Conservation (phyloP, 2,329 filamentous ascomycete genomes). For the Scedosporium apiospermum region DNA sequence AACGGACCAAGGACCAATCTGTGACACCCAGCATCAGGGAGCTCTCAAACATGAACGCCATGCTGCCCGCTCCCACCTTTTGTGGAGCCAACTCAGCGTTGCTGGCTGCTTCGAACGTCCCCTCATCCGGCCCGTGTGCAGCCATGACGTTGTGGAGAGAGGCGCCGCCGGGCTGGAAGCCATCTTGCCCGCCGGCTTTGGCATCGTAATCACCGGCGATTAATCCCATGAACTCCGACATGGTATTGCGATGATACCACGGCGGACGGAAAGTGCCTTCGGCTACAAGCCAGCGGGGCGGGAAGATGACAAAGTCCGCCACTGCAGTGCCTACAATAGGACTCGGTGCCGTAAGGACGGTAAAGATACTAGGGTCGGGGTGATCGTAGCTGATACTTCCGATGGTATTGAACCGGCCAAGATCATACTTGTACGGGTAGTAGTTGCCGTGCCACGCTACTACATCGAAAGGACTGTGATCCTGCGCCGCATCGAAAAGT, state of each 20-base stretch:
- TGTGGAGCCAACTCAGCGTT: constrained; percentile 26
- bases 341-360: constrained; percentile 52
- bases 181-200: constrained; percentile 13
- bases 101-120: constrained; percentile 32
- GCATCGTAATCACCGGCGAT: constrained; percentile 26
- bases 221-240: constrained; percentile 47
- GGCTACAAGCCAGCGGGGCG: constrained; percentile 54
- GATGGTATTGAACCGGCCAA: constrained; percentile 48
- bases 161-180: constrained; percentile 31
- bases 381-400: constrained; percentile 53
- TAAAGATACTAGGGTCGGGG: constrained; percentile 57
- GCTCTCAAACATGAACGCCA: constrained; percentile 39
- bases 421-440: constrained; percentile 48
- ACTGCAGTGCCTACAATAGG: constrained; percentile 41
- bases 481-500: constrained; percentile 50
- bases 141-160: constrained; percentile 47
- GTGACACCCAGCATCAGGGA: constrained; percentile 27
- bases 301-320: constrained; percentile 59
- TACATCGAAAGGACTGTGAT: constrained; percentile 61
- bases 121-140: constrained; percentile 38
- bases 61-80: constrained; percentile 29
- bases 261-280: constrained; percentile 54
- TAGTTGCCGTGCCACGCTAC: constrained; percentile 66
- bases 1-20: not conserved
- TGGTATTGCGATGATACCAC: constrained; percentile 55